Evolutionary conservation across 2,329 filamentous ascomycete genomes (phyloP).

Genomic region (Trichoderma koningiopsis): DNA sequence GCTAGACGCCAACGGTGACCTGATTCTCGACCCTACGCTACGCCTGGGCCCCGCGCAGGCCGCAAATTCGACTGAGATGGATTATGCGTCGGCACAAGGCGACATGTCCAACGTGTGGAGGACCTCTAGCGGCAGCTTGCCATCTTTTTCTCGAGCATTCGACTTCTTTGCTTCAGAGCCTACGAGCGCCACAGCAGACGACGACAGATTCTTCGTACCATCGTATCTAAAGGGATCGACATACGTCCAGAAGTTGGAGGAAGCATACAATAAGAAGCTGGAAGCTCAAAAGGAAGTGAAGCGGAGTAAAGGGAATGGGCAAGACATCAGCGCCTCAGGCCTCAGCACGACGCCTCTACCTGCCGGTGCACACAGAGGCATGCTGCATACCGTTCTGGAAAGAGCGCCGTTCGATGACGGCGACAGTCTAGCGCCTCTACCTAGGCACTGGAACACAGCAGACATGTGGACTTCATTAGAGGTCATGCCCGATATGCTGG

Average conservation of each 20-base stretch:
- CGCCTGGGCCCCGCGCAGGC: slow-evolving; percentile 18
- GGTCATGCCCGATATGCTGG: slow-evolving; percentile 70
- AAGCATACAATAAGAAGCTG: slow-evolving; percentile 65
- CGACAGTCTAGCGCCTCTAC: slow-evolving; percentile 64
- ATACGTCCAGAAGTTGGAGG: slow-evolving; percentile 75
- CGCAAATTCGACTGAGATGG: slow-evolving; percentile 35
- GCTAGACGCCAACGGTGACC: slow-evolving; percentile 50
- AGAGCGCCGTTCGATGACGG: slow-evolving; percentile 67
- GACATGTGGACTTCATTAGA: slow-evolving; percentile 78
- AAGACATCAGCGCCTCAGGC: slow-evolving; percentile 55
- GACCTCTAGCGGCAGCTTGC: slow-evolving; percentile 37
- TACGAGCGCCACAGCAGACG: slow-evolving; percentile 38
- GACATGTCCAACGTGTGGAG: slow-evolving; percentile 32
- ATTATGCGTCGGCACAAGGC: slow-evolving; percentile 37
- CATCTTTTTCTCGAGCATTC: slow-evolving; percentile 56
- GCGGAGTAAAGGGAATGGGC: slow-evolving; percentile 35
- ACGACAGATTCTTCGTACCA: slow-evolving; percentile 71
- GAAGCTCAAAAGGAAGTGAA: slow-evolving; percentile 52
- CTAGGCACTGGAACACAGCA: slow-evolving; percentile 77
- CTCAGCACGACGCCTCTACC: slow-evolving; percentile 46
- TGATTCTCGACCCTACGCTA: slow-evolving; percentile 30
- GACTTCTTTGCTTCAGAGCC: slow-evolving; percentile 48
- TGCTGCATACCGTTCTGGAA: slow-evolving; percentile 84
- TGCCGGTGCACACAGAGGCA: slow-evolving; percentile 66
- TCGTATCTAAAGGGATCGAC: slow-evolving; percentile 79